Percentiles rank a stretch among this genome's conserved stretches.
phyloP scores from a whole-genome alignment of 345 rosid genomes.

The Luvunga scandens region DNA sequence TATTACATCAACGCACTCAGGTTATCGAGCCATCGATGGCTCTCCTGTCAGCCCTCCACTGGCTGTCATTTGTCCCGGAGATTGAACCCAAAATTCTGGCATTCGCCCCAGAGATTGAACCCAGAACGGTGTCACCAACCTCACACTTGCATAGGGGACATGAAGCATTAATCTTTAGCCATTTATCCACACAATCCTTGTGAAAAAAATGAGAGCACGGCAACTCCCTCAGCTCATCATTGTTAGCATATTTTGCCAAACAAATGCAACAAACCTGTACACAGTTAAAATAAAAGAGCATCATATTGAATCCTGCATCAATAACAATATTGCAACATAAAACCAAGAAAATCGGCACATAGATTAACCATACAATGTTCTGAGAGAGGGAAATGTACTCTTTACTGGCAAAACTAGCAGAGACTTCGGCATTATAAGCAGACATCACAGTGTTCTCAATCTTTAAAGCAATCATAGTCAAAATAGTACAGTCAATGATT shows the following conservation, averaged over 20 bases:
- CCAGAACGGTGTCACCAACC: conserved; percentile 56
- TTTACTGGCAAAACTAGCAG: background rate
- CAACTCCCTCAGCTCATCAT: conserved; percentile 91
- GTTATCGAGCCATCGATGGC: conserved; percentile 31
- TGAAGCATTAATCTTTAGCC: conserved; percentile 90
- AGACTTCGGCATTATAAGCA: background rate
- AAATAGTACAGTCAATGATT: no score
- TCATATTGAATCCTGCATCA: background rate
- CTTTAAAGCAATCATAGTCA: background rate
- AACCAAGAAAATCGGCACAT: background rate
- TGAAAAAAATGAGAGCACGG: conserved; percentile 89
- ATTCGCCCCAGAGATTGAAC: conserved; percentile 33
- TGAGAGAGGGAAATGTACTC: background rate
- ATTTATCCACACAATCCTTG: conserved; percentile 93
- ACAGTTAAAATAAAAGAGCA: background rate
- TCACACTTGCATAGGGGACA: conserved; percentile 97
- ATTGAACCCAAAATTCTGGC: conserved; percentile 34
- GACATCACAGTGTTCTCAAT: background rate
- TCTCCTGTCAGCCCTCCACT: conserved; percentile 39
- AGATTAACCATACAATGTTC: background rate
- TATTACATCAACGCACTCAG: conserved; percentile 24
- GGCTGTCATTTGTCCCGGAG: conserved; percentile 31
- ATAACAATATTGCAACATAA: background rate
- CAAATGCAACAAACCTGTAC: conserved; percentile 93
- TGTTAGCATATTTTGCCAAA: conserved; percentile 87